Evolutionary conservation across 768 basidiomycete species (phyloP).

Genomic region (Rhizopogon salebrosus): DNA sequence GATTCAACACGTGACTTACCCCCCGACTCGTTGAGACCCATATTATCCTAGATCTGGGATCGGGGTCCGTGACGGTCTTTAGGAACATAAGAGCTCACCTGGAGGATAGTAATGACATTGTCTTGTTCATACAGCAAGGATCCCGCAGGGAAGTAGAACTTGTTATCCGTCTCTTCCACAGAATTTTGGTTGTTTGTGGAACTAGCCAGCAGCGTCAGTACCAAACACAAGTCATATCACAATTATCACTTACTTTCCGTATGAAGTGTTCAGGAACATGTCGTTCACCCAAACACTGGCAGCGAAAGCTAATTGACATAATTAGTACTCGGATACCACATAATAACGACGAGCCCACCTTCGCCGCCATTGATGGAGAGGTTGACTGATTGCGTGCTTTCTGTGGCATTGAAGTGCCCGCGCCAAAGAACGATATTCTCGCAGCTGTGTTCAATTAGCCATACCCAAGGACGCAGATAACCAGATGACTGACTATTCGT

Average conservation of each 20-base stretch:
- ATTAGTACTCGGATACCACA: neutral
- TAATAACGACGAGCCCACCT: constrained; percentile 36
- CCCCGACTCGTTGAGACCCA: constrained; percentile 68
- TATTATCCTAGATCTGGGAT: constrained; percentile 53
- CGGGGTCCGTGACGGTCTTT: neutral
- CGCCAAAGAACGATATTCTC: constrained; percentile 81
- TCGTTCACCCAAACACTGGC: constrained; percentile 80
- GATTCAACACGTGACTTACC: constrained; percentile 26
- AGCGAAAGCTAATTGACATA: constrained; percentile 52
- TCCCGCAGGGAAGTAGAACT: constrained; percentile 56
- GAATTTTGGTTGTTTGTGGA: constrained; percentile 62
- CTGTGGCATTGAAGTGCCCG: constrained; percentile 68
- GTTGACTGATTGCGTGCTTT: constrained; percentile 58
- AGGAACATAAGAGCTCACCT: constrained; percentile 36
- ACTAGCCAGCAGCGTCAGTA: constrained; percentile 27
- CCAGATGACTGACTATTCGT: constrained; percentile 59
- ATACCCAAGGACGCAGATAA: constrained; percentile 4
- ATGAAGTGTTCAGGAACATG: constrained; percentile 65
- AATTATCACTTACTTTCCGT: constrained; percentile 54
- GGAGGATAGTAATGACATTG: constrained; percentile 75
- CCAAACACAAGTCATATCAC: neutral
- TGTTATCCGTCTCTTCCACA: constrained; percentile 62
- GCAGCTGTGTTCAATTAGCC: constrained; percentile 42
- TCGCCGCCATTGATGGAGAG: constrained; percentile 78
- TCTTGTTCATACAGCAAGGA: constrained; percentile 47